Evolutionary conservation across 169 alveolate species (phyloP).

Genomic region (Babesia gibsoni): DNA sequence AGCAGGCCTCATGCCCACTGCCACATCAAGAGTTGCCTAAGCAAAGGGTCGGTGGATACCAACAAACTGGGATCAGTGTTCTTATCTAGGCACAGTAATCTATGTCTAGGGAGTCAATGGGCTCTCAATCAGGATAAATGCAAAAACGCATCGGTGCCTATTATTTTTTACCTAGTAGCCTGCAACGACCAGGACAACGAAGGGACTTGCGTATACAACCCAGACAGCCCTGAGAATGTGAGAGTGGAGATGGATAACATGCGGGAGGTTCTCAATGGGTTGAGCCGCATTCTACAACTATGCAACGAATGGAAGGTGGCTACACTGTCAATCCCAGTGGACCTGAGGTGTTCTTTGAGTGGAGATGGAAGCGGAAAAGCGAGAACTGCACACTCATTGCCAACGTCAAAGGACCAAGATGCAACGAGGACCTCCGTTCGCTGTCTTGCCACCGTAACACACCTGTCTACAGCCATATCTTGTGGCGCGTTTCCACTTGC

Average conservation of each 20-base stretch:
- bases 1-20: background rate
- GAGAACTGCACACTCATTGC: background rate
- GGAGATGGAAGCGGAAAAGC: background rate
- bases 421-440: conserved; percentile 41
- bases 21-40: background rate
- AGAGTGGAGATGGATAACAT: conserved; percentile 11
- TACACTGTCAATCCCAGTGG: conserved; percentile 52
- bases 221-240: conserved; percentile 51
- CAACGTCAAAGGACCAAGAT: background rate
- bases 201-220: background rate
- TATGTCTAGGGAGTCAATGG: conserved; percentile 29
- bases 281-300: conserved; percentile 15
- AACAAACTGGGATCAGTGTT: background rate
- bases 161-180: conserved; percentile 51
- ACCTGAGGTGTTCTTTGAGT: conserved; percentile 46
- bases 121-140: conserved; percentile 2
- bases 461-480: conserved; percentile 29
- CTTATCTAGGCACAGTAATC: conserved; percentile 25
- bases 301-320: conserved; percentile 29
- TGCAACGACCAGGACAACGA: conserved; percentile 36
- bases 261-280: conserved; percentile 25
- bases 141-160: conserved; percentile 19
- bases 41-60: background rate
- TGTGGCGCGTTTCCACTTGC: conserved; percentile 15
- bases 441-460: conserved; percentile 58